Conservation (phyloP, 495 filamentous ascomycete species). For the Podospora fimiseda region DNA sequence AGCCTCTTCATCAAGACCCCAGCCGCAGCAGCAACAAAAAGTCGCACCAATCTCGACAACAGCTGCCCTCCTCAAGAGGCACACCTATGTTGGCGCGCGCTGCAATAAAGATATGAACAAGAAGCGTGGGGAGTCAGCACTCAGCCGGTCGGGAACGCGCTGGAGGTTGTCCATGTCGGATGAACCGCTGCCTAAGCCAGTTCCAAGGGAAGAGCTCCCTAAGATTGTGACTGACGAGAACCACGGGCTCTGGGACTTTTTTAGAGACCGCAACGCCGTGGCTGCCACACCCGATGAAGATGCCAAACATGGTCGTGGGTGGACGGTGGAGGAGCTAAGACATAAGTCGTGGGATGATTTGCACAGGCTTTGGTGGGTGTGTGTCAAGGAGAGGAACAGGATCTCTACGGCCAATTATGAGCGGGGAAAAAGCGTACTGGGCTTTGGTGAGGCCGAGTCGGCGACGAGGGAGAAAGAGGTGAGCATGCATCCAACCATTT, state of each 20-base stretch:
- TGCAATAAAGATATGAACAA: constrained; percentile 56
- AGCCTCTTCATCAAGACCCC: not conserved
- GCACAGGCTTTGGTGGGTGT: constrained; percentile 90
- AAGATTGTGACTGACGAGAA: constrained; percentile 55
- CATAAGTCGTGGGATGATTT: constrained; percentile 90
- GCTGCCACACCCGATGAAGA: constrained; percentile 64
- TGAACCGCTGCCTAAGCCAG: constrained; percentile 68
- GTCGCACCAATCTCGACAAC: constrained; percentile 32
- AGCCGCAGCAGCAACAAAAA: constrained; percentile 14
- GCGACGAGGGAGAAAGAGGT: constrained; percentile 55
- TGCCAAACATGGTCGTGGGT: constrained; percentile 64
- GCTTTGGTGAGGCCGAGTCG: constrained; percentile 62
- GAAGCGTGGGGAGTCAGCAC: constrained; percentile 70
- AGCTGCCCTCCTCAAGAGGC: constrained; percentile 28
- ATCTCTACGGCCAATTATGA: constrained; percentile 71
- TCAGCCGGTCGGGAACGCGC: constrained; percentile 70
- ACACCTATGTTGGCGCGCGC: constrained; percentile 30
- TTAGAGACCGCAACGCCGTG: constrained; percentile 56
- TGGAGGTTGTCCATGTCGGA: constrained; percentile 63
- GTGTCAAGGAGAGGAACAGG: constrained; percentile 84
- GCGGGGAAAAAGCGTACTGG: constrained; percentile 54
- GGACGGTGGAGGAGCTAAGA: constrained; percentile 83
- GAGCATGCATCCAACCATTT: constrained; percentile 29
- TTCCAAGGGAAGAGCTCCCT: constrained; percentile 55
- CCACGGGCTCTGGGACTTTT: constrained; percentile 95